These are phyloP conservation scores for Boletellus deceptivus DNA, from an alignment of 1,284 basidiomycete genomes.

Conservation along the genomic window DNA sequence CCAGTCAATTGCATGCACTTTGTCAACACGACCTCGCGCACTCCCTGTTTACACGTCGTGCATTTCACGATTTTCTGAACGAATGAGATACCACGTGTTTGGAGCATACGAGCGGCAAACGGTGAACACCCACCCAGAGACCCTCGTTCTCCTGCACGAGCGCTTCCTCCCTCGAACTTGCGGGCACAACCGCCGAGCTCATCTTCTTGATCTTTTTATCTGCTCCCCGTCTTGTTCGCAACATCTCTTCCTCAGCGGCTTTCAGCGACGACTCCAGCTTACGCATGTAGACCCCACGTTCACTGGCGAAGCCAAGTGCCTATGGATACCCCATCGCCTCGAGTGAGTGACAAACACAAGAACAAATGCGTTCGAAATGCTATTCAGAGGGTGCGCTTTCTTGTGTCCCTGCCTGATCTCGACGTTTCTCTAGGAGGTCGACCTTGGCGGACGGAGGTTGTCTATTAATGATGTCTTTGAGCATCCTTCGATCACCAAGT, in stretches of 20 bases:
- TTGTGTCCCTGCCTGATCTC: background rate
- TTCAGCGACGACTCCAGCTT: constrained; percentile 23
- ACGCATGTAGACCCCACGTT: constrained; percentile 28
- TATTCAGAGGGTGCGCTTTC: constrained; percentile 38
- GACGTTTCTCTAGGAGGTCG: constrained; percentile 23
- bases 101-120: background rate
- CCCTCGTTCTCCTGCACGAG: constrained; percentile 53
- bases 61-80: constrained; percentile 83
- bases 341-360: constrained; percentile 16
- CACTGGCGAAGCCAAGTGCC: constrained; percentile 25
- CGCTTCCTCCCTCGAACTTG: constrained; percentile 40
- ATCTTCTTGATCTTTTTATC: constrained; percentile 52
- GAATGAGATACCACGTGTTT: background rate
- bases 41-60: constrained; percentile 83
- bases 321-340: constrained; percentile 5
- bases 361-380: constrained; percentile 46
- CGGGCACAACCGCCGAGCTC: constrained; percentile 27
- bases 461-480: no score
- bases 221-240: constrained; percentile 44
- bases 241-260: constrained; percentile 28
- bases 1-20: constrained; percentile 80
- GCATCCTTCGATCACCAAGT: no score
- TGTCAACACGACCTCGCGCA: constrained; percentile 85
- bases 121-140: constrained; percentile 58
- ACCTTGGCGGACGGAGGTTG: constrained; percentile 24